A percentile compares a stretch with the other conserved stretches of the same genome.
Evolutionary conservation across 1,139 yeast species (phyloP).

Genomic region (Sugiyamaella sp.): DNA sequence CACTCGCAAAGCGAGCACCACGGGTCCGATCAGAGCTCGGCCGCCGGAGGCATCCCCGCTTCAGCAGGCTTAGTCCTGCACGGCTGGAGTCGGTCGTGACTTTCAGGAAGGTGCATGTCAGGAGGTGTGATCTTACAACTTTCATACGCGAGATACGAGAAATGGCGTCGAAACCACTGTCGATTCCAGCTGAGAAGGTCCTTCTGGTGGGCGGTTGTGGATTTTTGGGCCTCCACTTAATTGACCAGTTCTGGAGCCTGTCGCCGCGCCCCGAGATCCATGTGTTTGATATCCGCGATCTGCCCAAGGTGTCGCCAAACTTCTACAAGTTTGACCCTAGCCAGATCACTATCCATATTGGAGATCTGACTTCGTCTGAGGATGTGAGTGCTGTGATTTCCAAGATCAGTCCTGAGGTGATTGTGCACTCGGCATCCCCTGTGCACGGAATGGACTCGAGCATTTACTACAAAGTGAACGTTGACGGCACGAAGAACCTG

Average conservation of each 20-base stretch:
- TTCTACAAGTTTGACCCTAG: constrained; percentile 73
- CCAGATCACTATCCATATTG: constrained; percentile 64
- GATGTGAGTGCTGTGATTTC: constrained; percentile 70
- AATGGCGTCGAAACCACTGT: constrained; percentile 16
- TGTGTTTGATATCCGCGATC: constrained; percentile 88
- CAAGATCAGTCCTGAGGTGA: constrained; percentile 64
- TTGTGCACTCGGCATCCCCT: constrained; percentile 97
- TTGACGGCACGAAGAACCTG: constrained; percentile 81
- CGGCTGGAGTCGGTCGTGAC: too few species aligned
- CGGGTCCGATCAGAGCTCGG: too few species aligned
- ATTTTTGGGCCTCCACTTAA: constrained; percentile 86
- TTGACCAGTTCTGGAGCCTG: constrained; percentile 75
- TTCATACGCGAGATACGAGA: background rate
- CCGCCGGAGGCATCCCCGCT: too few species aligned
- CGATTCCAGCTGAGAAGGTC: constrained; percentile 53
- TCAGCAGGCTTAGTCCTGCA: too few species aligned
- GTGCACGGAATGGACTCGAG: constrained; percentile 82
- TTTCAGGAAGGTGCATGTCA: too few species aligned
- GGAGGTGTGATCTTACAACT: too few species aligned
- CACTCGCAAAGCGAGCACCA: too few species aligned
- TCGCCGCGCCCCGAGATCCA: constrained; percentile 74
- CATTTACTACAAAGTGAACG: constrained; percentile 87
- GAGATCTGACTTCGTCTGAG: constrained; percentile 77
- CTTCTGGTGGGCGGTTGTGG: constrained; percentile 94
- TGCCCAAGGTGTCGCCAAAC: constrained; percentile 66